phyloP scores from a whole-genome alignment of 305 asterid species.

The Fraxinus paxiana region DNA sequence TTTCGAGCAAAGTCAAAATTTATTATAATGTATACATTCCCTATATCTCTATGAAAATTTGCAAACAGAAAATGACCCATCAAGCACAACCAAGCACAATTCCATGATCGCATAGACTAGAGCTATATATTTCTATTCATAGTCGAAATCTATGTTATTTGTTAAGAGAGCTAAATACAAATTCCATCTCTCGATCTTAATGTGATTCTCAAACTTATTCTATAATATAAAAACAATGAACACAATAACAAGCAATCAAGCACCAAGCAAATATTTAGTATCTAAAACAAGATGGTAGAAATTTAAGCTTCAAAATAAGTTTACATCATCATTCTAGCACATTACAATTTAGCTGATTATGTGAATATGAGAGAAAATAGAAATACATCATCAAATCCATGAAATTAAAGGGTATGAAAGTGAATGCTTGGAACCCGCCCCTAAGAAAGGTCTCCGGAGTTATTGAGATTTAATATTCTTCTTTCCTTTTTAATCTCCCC shows the following conservation, averaged over 20 bases:
- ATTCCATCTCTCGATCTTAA: neutral
- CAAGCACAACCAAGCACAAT: neutral
- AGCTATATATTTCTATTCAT: neutral
- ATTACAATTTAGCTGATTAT: neutral
- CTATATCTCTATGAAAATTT: neutral
- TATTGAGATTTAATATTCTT: neutral
- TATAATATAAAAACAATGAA: too few species aligned
- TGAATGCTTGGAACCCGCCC: neutral
- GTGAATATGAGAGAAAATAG: neutral
- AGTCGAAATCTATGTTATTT: neutral
- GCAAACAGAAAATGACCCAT: too few species aligned
- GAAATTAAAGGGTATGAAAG: neutral
- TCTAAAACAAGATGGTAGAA: neutral
- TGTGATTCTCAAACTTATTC: neutral
- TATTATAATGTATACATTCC: neutral
- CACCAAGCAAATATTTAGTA: neutral
- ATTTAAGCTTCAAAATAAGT: neutral
- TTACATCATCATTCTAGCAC: neutral
- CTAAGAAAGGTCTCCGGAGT: neutral
- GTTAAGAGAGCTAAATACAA: neutral
- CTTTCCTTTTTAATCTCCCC: neutral
- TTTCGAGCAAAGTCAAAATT: neutral
- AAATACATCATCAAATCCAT: neutral
- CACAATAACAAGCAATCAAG: neutral
- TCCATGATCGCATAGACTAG: neutral